Base-by-base conservation (phyloP, 306 rosid species). In the Ormosia semicastrata region DNA sequence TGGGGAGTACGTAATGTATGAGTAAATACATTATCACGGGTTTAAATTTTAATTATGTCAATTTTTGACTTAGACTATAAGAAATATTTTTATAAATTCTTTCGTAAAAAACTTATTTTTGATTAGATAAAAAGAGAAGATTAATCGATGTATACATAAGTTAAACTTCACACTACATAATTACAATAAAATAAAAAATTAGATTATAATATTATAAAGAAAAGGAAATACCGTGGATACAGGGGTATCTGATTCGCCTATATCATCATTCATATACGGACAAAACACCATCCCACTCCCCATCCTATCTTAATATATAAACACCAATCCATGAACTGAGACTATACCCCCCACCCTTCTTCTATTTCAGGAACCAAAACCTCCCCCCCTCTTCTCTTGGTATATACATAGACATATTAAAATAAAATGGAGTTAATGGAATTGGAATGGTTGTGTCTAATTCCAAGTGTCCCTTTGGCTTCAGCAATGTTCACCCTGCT, bases 251-350 rank as follows among this genome's bases (percentile, higher is more conserved):
- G 71, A 82, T 87, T 85, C 90, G 40, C 65, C 33, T 71, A 30
- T 66, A 62, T 65, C 91, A 90, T 91, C 79, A 94, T 89, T 82
- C 72, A 54, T 43, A 33, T 9, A 59, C 5, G 17, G 83, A 92
- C 83, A 90, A 89, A 78, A 17, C 14, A 66, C 67, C 66, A 13
- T 68, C 53, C 64, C 70, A n/a, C 64, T 57, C 24, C 29, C 44
- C 71, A 47, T 29, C 54, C 36, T n/a, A 66, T 71, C 58, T 9
- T 33, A 69, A 66, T 24, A n/a, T 60, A 60, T 65, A 60, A 83
- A 34, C 63, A 63, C 15, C 59, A 49, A 7, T 44, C 59, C 29
- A 39, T 9, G 3, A 75, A 33, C 47, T 24, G 8, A 67, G 10
- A 34, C 39, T 12, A 73, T n/a, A 68, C 12, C 4, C 4, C 46